Evolutionary conservation across 345 rosid genomes (phyloP).

Genomic region (Euphorbia pulcherrima): DNA sequence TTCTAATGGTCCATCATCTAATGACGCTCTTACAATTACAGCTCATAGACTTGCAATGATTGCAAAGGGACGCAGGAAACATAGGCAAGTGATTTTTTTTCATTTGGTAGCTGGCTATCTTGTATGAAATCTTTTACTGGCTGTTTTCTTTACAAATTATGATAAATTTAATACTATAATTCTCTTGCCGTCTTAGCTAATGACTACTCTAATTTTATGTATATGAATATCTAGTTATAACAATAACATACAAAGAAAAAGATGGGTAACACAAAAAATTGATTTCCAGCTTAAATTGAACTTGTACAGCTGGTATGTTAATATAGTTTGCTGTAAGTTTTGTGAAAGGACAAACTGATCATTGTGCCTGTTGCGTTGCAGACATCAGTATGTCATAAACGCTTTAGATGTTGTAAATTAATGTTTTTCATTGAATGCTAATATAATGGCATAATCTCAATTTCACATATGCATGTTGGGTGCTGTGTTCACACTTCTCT

Average conservation of each 20-base stretch:
- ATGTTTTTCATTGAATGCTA: no score
- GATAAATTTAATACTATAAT: neutral
- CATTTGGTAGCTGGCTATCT: neutral
- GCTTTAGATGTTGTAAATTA: neutral
- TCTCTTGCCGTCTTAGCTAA: neutral
- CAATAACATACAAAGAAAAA: neutral
- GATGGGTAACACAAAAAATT: neutral
- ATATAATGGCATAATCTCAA: neutral
- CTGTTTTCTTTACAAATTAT: neutral
- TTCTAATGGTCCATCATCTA: conserved; percentile 34
- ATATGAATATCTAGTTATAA: neutral
- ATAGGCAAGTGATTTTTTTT: conserved; percentile 47
- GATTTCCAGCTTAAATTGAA: neutral
- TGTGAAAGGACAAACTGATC: neutral
- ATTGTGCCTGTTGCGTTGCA: neutral
- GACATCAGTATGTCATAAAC: neutral
- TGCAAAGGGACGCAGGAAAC: conserved; percentile 48
- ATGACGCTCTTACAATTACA: conserved; percentile 50
- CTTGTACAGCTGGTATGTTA: neutral
- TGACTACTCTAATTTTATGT: neutral
- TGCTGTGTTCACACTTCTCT: neutral
- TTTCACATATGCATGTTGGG: neutral
- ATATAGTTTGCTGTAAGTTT: neutral
- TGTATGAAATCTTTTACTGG: neutral
- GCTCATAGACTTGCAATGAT: conserved; percentile 62